These are phyloP conservation scores for Aechmea fasciata DNA, from an alignment of 176 grass and related monocot genomes.

Conservation along the genomic window DNA sequence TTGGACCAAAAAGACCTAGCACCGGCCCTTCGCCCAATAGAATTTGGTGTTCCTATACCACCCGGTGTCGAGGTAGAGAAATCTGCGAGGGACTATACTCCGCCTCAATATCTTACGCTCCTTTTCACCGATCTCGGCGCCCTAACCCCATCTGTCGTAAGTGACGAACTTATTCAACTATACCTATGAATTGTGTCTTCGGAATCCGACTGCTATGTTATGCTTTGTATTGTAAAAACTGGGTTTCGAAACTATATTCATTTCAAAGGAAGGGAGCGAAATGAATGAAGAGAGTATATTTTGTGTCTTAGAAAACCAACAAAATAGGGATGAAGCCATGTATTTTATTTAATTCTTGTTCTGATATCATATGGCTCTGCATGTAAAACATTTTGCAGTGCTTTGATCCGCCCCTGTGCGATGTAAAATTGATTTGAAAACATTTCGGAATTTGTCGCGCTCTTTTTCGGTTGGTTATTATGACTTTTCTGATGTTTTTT, in stretches of 20 bases:
- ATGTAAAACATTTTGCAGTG: too few species aligned
- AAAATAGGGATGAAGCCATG: too few species aligned
- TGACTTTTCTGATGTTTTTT: too few species aligned
- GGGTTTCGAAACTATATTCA: background rate
- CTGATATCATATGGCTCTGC: too few species aligned
- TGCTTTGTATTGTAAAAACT: background rate
- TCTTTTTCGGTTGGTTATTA: too few species aligned
- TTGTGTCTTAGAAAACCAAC: too few species aligned
- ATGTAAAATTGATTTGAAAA: too few species aligned
- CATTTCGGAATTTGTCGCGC: too few species aligned
- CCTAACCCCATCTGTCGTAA: constrained; percentile 69
- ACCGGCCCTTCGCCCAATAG: constrained; percentile 50
- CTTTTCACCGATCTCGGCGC: constrained; percentile 68
- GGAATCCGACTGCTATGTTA: background rate
- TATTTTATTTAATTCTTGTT: too few species aligned
- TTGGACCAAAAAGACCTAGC: constrained; percentile 79
- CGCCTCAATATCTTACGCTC: constrained; percentile 62
- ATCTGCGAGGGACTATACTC: constrained; percentile 67
- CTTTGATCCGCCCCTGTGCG: too few species aligned
- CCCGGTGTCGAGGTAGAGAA: constrained; percentile 55
- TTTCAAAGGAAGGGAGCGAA: too few species aligned
- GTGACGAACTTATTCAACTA: constrained; percentile 69
- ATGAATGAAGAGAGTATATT: too few species aligned
- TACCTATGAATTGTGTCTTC: constrained; percentile 34
- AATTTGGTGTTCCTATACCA: constrained; percentile 55